phyloP scores from a whole-genome alignment of 805 yeast species.

The Dipodascus albidus region DNA sequence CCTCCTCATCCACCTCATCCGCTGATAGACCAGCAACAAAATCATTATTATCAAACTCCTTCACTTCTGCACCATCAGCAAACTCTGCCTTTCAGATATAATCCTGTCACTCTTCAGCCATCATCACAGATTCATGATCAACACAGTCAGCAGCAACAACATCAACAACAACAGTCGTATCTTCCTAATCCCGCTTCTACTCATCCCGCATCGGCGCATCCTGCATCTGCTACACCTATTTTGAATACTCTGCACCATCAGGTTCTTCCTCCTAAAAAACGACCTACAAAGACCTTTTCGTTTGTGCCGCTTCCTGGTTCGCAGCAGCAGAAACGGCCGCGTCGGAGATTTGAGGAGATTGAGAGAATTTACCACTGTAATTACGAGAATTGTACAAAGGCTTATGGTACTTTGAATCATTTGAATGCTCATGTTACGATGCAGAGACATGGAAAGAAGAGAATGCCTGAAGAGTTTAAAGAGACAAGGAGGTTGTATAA shows the following conservation, averaged over 20 bases:
- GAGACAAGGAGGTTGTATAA: conserved; percentile 36
- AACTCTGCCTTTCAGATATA: neutral
- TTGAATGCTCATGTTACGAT: conserved; percentile 43
- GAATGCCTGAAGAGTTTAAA: conserved; percentile 44
- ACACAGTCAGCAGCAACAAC: neutral
- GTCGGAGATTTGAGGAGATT: conserved; percentile 44
- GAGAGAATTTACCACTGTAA: conserved; percentile 43
- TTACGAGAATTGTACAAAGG: conserved; percentile 36
- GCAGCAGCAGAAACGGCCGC: conserved; percentile 32
- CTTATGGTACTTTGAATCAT: conserved; percentile 51
- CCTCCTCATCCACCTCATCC: neutral
- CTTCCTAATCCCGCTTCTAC: neutral
- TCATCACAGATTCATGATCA: neutral
- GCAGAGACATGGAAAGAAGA: conserved; percentile 43
- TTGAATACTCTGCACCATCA: neutral
- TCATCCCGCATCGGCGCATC: no score
- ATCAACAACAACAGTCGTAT: neutral
- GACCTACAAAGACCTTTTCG: conserved; percentile 6
- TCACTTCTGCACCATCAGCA: neutral
- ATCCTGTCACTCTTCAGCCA: neutral
- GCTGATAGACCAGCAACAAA: neutral
- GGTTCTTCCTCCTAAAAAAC: neutral
- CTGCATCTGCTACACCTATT: neutral
- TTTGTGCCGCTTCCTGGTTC: conserved; percentile 21
- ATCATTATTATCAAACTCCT: neutral